Conservation (phyloP, 1,284 basidiomycete genomes). For the Cryptococcus amylolentus region DNA sequence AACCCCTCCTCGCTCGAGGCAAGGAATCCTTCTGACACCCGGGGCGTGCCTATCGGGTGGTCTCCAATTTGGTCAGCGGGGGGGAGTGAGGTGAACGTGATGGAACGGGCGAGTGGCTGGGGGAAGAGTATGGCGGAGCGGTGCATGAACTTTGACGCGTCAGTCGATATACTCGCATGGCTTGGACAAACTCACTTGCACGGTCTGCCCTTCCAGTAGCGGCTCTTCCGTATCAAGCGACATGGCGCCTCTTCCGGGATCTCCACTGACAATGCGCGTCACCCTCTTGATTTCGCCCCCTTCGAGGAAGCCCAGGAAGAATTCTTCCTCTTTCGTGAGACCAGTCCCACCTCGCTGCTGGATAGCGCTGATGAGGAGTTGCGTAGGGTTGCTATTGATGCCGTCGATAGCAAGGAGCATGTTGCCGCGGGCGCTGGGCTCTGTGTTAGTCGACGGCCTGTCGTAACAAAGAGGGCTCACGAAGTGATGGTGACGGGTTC, state of each 20-base stretch:
- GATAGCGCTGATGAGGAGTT: constrained; percentile 63
- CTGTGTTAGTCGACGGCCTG: background rate
- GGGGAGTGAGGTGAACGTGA: constrained; percentile 19
- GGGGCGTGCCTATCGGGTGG: constrained; percentile 12
- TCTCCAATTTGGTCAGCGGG: constrained; percentile 15
- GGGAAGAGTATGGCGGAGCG: constrained; percentile 10
- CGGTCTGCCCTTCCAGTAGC: constrained; percentile 57
- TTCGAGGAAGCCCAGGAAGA: constrained; percentile 56
- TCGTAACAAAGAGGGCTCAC: constrained; percentile 44
- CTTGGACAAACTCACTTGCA: constrained; percentile 56
- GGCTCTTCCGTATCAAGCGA: constrained; percentile 64
- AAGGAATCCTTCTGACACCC: constrained; percentile 51
- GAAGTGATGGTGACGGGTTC: constrained; percentile 58
- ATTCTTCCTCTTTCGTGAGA: constrained; percentile 63
- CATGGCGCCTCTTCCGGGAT: constrained; percentile 70
- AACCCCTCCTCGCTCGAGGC: constrained; percentile 62
- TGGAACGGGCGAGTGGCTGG: constrained; percentile 3
- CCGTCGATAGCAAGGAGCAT: constrained; percentile 61
- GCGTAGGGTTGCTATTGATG: constrained; percentile 62
- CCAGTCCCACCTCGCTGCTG: constrained; percentile 37
- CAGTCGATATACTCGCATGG: background rate
- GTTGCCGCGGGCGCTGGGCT: constrained; percentile 68
- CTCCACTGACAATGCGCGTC: constrained; percentile 65
- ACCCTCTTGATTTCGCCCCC: constrained; percentile 17
- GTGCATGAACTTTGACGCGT: constrained; percentile 34